Percentiles rank a stretch among this genome's conserved stretches.
phyloP scores from a whole-genome alignment of 352 stramenopile species.

The Pythium periplocum region DNA sequence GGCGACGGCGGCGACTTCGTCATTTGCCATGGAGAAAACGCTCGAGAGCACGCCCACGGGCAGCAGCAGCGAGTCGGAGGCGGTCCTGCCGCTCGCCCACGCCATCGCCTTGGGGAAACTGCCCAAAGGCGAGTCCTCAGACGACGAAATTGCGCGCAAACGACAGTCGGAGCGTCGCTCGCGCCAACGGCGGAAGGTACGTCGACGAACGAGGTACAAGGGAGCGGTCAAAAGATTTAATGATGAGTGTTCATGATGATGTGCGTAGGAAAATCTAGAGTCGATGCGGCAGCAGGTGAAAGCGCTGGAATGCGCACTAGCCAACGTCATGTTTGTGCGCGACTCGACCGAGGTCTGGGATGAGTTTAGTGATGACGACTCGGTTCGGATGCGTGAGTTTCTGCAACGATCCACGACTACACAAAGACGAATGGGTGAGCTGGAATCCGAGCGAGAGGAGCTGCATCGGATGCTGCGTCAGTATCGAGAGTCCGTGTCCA shows the following conservation, averaged over 20 bases:
- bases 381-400: background rate
- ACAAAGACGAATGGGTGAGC: background rate
- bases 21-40: no score
- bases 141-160: background rate
- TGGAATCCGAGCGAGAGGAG: background rate
- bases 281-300: background rate
- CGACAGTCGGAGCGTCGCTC: conserved; percentile 2
- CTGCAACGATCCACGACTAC: background rate
- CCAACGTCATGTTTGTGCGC: background rate
- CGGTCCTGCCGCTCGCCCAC: no score
- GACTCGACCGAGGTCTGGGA: conserved; percentile 2
- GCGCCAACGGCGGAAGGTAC: conserved; percentile 1
- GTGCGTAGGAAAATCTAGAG: background rate
- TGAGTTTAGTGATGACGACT: conserved; percentile 5
- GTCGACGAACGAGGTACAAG: background rate
- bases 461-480: conserved; percentile 4
- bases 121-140: background rate
- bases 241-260: no score
- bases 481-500: background rate
- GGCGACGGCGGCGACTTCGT: no score
- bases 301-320: background rate
- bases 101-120: no score
- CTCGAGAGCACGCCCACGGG: no score
- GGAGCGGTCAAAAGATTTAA: no score
- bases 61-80: no score